Conservation (phyloP, 2,329 filamentous ascomycete species). For the Fusarium tanahbumbuense region DNA sequence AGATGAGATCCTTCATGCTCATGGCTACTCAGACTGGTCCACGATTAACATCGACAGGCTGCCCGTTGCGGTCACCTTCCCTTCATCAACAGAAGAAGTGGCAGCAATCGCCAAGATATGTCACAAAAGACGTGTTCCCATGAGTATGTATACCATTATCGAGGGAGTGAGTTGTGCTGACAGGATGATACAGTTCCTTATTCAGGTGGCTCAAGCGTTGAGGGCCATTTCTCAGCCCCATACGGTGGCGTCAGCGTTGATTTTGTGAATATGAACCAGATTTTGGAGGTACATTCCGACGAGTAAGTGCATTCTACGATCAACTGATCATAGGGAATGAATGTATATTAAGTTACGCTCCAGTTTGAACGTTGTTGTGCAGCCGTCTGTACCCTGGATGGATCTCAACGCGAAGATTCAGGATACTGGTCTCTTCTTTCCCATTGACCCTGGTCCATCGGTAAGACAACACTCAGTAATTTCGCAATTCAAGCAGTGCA, state of each 20-base stretch:
- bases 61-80: constrained; percentile 73
- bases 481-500: rapidly evolving
- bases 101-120: constrained; percentile 74
- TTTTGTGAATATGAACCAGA: constrained; percentile 86
- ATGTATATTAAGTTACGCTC: rapidly evolving
- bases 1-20: constrained; percentile 69
- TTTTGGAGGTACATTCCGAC: constrained; percentile 80
- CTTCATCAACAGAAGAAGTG: constrained; percentile 69
- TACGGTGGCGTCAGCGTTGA: constrained; percentile 90
- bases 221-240: constrained; percentile 90
- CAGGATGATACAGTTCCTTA: constrained; percentile 66
- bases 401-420: constrained; percentile 79
- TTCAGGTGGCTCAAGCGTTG: constrained; percentile 85
- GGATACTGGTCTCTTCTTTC: constrained; percentile 85
- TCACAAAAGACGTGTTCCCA: constrained; percentile 80
- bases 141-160: constrained; percentile 50
- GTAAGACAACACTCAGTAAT: not conserved
- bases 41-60: constrained; percentile 68
- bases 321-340: rapidly evolving
- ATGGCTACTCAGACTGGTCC: constrained; percentile 76
- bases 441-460: constrained; percentile 78
- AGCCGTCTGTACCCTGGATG: constrained; percentile 92
- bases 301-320: constrained; percentile 56
- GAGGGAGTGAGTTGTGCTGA: rapidly evolving
- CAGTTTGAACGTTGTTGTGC: constrained; percentile 86